Conservation (phyloP, 2,329 filamentous ascomycete species). For the Botryosphaeria dothidea region DNA sequence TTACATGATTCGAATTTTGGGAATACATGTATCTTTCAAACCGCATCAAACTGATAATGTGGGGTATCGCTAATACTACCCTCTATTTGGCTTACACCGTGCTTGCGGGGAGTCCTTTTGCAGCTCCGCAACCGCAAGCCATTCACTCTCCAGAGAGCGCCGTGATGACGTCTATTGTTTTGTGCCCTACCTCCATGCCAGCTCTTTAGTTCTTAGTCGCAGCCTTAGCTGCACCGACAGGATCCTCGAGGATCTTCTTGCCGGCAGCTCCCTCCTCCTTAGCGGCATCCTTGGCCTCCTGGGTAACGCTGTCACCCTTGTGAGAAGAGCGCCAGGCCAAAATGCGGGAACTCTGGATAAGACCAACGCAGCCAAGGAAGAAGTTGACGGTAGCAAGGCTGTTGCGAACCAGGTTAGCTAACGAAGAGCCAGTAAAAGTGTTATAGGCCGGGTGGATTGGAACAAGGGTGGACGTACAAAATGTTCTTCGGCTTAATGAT, state of each 20-base stretch:
- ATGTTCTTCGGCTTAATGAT: constrained; percentile 94
- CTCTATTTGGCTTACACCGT: neutral
- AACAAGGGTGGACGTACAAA: constrained; percentile 59
- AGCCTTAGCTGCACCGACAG: constrained; percentile 34
- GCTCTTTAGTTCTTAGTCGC: constrained; percentile 10
- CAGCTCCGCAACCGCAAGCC: neutral
- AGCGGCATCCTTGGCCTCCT: constrained; percentile 44
- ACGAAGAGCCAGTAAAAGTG: neutral
- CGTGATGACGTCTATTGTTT: neutral
- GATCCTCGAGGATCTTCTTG: constrained; percentile 32
- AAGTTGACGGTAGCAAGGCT: constrained; percentile 96
- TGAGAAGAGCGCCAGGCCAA: constrained; percentile 62
- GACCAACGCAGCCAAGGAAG: constrained; percentile 87
- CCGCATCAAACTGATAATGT: neutral
- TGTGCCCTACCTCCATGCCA: neutral
- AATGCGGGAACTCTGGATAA: constrained; percentile 80
- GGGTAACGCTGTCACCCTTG: constrained; percentile 49
- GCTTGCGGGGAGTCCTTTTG: neutral
- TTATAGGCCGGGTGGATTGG: neutral
- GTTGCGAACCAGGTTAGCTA: constrained; percentile 15
- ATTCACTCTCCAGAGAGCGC: neutral
- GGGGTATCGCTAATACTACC: neutral
- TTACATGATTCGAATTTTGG: neutral
- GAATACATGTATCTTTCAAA: neutral
- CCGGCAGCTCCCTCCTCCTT: constrained; percentile 41